Conservation (phyloP, 352 stramenopile species). For the Phytophthora capsici region DNA sequence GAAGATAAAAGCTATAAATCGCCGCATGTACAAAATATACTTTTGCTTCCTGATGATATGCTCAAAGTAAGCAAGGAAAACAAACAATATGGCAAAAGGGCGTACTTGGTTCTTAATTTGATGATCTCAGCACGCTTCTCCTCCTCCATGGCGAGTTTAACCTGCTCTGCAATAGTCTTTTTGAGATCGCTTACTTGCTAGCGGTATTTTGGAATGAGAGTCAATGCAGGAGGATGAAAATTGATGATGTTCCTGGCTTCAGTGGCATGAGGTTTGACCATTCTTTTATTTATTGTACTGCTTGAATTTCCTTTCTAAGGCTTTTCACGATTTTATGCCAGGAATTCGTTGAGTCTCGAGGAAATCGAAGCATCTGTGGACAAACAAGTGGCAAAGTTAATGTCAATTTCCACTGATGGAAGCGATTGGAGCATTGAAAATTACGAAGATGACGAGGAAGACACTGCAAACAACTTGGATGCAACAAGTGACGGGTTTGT, state of each 20-base stretch:
- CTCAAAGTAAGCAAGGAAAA: neutral
- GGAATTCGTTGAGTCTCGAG: slow-evolving; percentile 33
- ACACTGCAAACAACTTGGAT: slow-evolving; percentile 17
- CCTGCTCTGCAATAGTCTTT: slow-evolving; percentile 64
- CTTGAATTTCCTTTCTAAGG: neutral
- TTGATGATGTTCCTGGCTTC: slow-evolving; percentile 38
- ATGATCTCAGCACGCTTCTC: slow-evolving; percentile 61
- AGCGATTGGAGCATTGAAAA: slow-evolving; percentile 17
- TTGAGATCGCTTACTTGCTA: slow-evolving; percentile 67
- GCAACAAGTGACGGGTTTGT: slow-evolving; percentile 42
- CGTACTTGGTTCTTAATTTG: slow-evolving; percentile 55
- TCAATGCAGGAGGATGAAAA: slow-evolving; percentile 25
- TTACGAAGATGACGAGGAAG: slow-evolving; percentile 23
- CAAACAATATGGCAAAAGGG: neutral
- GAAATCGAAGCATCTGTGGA: slow-evolving; percentile 36
- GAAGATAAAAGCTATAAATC: slow-evolving; percentile 56
- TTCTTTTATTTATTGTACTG: neutral
- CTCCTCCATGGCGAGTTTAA: slow-evolving; percentile 64
- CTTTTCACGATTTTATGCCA: slow-evolving; percentile 7
- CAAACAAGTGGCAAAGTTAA: slow-evolving; percentile 33
- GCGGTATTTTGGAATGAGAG: neutral
- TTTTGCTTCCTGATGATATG: slow-evolving; percentile 49
- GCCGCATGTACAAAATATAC: slow-evolving; percentile 62
- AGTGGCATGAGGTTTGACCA: slow-evolving; percentile 38
- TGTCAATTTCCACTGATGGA: slow-evolving; percentile 3